phyloP scores from a whole-genome alignment of 2,329 filamentous ascomycete species.

The Ophiocordyceps sinensis region DNA sequence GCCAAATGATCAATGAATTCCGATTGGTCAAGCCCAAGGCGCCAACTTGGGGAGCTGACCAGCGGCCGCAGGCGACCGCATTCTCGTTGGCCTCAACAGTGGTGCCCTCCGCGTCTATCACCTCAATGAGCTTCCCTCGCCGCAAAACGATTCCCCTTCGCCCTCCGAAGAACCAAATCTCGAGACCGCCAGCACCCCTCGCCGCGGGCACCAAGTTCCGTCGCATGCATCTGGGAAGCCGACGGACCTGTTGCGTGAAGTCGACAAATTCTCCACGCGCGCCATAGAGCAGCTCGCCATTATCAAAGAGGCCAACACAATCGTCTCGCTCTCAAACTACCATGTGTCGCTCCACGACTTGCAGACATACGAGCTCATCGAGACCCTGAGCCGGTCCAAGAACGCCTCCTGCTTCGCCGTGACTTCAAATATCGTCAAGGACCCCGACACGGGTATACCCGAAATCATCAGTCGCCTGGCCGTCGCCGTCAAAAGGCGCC shows the following conservation, averaged over 20 bases:
- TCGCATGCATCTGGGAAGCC: constrained; percentile 30
- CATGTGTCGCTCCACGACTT: constrained; percentile 83
- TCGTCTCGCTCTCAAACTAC: constrained; percentile 83
- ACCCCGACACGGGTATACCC: constrained; percentile 71
- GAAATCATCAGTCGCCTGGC: constrained; percentile 86
- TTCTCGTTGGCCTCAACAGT: constrained; percentile 84
- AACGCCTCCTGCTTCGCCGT: constrained; percentile 85
- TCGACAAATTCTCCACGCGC: constrained; percentile 85
- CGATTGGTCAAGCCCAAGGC: neutral
- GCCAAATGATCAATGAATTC: neutral
- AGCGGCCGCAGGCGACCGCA: constrained; percentile 53
- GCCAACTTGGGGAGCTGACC: neutral
- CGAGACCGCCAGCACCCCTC: constrained; percentile 13
- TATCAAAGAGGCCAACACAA: constrained; percentile 85
- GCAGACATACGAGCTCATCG: constrained; percentile 67
- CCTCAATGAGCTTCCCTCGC: constrained; percentile 51
- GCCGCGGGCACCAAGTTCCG: constrained; percentile 12
- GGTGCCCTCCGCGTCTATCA: constrained; percentile 83
- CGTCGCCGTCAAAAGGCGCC: constrained; percentile 80
- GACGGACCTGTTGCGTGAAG: constrained; percentile 76
- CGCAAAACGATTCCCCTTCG: constrained; percentile 18
- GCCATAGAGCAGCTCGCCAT: constrained; percentile 88
- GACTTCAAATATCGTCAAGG: constrained; percentile 90
- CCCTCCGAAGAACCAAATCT: constrained; percentile 9
- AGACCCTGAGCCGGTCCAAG: constrained; percentile 68